These are phyloP conservation scores for Septoria linicola DNA, from an alignment of 2,329 filamentous ascomycete genomes.

Conservation along the genomic window DNA sequence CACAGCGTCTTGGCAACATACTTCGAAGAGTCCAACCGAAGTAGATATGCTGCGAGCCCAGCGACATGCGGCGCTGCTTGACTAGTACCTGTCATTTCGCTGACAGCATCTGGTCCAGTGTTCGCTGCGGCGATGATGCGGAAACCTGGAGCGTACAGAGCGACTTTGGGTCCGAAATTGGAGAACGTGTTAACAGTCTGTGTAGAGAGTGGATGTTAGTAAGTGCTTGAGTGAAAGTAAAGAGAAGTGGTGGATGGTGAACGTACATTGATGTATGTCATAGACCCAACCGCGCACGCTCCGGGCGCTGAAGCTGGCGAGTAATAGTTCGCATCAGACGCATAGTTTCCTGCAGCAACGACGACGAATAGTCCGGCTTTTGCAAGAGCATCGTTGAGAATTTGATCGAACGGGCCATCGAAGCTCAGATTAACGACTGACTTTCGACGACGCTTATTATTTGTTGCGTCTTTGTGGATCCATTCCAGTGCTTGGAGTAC, in stretches of 20 bases:
- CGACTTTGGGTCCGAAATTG: constrained; percentile 40
- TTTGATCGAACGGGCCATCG: constrained; percentile 37
- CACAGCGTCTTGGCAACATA: not conserved
- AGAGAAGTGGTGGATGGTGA: not conserved
- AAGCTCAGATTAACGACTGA: constrained; percentile 41
- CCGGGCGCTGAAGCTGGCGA: constrained; percentile 40
- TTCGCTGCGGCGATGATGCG: constrained; percentile 51
- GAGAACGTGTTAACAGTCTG: constrained; percentile 37
- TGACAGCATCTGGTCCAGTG: constrained; percentile 42
- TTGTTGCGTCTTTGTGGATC: constrained; percentile 58
- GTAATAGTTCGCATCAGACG: constrained; percentile 27
- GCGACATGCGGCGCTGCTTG: constrained; percentile 38
- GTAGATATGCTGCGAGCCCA: constrained; percentile 24
- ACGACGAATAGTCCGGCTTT: constrained; percentile 42
- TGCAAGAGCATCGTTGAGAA: constrained; percentile 34
- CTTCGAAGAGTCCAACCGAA: not conserved
- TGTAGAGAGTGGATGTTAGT: not conserved
- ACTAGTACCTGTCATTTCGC: constrained; percentile 49
- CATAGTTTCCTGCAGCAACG: constrained; percentile 39
- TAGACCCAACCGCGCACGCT: constrained; percentile 39
- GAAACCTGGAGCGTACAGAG: constrained; percentile 50
- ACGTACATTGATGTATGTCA: constrained; percentile 31
- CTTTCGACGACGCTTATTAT: constrained; percentile 55
- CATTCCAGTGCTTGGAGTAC: constrained; percentile 50
- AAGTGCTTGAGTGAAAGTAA: not conserved